These are phyloP conservation scores for Kodamaea alishanica DNA, from an alignment of 1,139 yeast species.

Conservation along the genomic window DNA sequence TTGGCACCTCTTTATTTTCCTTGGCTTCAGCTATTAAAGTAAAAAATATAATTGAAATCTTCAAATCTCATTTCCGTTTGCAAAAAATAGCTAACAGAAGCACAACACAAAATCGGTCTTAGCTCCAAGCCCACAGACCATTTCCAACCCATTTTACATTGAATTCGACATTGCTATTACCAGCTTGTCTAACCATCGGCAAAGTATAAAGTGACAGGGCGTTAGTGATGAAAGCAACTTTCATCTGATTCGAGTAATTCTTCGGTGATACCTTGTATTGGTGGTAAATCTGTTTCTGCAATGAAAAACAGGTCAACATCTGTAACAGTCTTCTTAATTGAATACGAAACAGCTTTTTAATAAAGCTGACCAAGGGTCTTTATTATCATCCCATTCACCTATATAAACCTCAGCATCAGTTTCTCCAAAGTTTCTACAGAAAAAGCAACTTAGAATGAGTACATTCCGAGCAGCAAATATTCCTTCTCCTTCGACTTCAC, in stretches of 20 bases:
- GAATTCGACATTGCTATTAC: neutral
- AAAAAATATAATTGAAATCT: no score
- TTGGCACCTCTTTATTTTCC: no score
- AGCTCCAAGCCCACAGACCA: slow-evolving; percentile 6
- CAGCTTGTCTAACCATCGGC: slow-evolving; percentile 7
- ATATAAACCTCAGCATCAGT: neutral
- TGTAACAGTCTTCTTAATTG: slow-evolving; percentile 2
- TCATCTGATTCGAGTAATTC: neutral
- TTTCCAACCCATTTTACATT: slow-evolving; percentile 6
- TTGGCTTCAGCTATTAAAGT: no score
- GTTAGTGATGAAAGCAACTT: slow-evolving; percentile 1
- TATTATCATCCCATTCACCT: slow-evolving; percentile 1
- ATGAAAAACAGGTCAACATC: neutral
- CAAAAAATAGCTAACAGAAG: no score
- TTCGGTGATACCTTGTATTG: neutral
- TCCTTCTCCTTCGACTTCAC: neutral
- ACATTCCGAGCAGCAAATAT: neutral
- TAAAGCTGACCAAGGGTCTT: slow-evolving; percentile 1
- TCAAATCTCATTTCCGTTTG: no score
- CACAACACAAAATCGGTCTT: no score
- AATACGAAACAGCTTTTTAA: slow-evolving; percentile 2
- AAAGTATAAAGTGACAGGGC: slow-evolving; percentile 2
- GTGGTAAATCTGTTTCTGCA: slow-evolving; percentile 3
- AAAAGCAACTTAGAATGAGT: neutral
- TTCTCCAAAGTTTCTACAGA: slow-evolving; percentile 1